Conservation (phyloP, 345 rosid genomes). For the Aquilaria yunnanensis region DNA sequence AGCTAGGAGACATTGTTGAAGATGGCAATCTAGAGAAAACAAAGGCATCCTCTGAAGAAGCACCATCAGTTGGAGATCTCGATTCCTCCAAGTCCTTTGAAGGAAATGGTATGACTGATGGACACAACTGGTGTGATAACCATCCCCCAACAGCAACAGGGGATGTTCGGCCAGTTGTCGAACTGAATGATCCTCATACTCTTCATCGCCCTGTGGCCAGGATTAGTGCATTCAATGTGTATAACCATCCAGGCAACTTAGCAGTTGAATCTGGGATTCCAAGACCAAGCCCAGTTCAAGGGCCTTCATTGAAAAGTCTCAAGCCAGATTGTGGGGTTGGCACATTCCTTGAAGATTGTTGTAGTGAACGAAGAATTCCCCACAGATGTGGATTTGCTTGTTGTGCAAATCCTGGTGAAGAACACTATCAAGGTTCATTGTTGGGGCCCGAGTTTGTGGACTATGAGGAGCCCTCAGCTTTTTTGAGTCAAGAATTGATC, state of each 20-base stretch:
- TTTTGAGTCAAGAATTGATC: conserved; percentile 61
- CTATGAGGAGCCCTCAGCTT: conserved; percentile 51
- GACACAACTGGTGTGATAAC: conserved; percentile 20
- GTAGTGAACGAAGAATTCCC: conserved; percentile 47
- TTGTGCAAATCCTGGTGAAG: conserved; percentile 30
- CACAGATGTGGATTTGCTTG: conserved; percentile 72
- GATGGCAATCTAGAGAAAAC: conserved; percentile 36
- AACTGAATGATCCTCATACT: conserved; percentile 19
- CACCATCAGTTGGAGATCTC: conserved; percentile 33
- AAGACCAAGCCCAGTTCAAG: conserved; percentile 35
- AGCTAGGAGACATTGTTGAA: conserved; percentile 17
- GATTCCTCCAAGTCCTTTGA: conserved; percentile 22
- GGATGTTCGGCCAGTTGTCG: conserved; percentile 23
- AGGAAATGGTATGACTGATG: conserved; percentile 29
- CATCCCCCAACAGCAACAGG: conserved; percentile 14
- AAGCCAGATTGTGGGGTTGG: conserved; percentile 37
- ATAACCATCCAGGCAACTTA: conserved; percentile 31
- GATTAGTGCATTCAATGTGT: conserved; percentile 66
- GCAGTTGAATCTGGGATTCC: conserved; percentile 23
- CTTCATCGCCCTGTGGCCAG: conserved; percentile 50
- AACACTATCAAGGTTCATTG: conserved; percentile 29
- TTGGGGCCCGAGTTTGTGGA: conserved; percentile 86
- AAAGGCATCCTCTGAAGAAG: conserved; percentile 41
- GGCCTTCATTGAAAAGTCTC: conserved; percentile 48
- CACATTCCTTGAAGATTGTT: conserved; percentile 49